Evolutionary conservation across 768 basidiomycete genomes (phyloP), one percentile per base, ranked within the genome.

Genomic region (Tylopilus subfusipes): DNA sequence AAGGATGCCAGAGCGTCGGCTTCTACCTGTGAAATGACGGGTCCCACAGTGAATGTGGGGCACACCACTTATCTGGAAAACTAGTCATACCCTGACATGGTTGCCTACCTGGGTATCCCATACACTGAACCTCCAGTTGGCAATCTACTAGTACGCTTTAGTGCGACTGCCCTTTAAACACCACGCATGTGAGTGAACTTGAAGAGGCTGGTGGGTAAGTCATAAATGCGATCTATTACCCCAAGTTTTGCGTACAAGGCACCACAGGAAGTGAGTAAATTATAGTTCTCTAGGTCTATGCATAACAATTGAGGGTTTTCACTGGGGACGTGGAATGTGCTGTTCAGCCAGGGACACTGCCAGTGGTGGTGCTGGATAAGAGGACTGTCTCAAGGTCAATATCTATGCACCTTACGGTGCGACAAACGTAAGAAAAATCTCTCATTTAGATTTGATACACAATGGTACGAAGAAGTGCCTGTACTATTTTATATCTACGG

Each of bases 371-470:
- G 82, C 82, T 13, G 84, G 85, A 12, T 80, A 78, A 40, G 84
- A 86, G 68, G 84, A 86, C 57, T 86, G 83, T 57, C 66, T 86
- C 31, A 85, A 85, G 45, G 70, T 85, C n/a, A 84, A 86, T 63
- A 74, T 87, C 13, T 86, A 85, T 53, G 68, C 81, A 11, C 84
- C 85, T 3, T 68, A 72, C 7, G 74, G 75, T 8, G 75, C 78
- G 78, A 77, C 55, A 76, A 80, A 30, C 59, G 82, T 83, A 55
- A 59, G 81, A 61, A 24, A 22, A 1, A 12, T 21, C 36, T 27
- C 43, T 8, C 9, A 29, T 33, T 40, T 10, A 5, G 25, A 42
- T 16, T 33, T 9, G 14, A 44, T 18, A 18, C 24, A 40, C 36
- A 13, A 40, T n/a, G 38, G n/a, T n/a, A n/a, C 27, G 18, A 44